Evolutionary conservation across 2,329 filamentous ascomycete species (phyloP).

Genomic region (Metarhizium sp.): DNA sequence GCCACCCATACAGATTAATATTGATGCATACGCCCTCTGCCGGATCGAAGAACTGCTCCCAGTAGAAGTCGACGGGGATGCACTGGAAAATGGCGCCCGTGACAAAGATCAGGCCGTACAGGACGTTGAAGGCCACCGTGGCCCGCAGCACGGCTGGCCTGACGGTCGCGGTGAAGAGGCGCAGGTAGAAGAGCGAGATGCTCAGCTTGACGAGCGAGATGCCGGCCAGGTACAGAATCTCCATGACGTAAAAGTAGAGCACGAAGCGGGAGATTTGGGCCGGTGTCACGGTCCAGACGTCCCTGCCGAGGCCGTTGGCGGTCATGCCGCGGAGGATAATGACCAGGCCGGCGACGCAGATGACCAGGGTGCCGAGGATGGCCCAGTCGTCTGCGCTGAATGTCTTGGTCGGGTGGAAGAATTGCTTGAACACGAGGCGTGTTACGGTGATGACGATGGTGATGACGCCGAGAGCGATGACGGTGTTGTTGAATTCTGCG

Average conservation of each 20-base stretch:
- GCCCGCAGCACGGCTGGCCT: too few relatives aligned
- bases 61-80: too few relatives aligned
- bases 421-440: background rate
- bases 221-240: slow-evolving; percentile 27
- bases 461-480: background rate
- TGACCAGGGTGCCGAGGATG: slow-evolving; percentile 16
- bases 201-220: slow-evolving; percentile 31
- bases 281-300: slow-evolving; percentile 29
- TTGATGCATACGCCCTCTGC: too few relatives aligned
- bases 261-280: slow-evolving; percentile 26
- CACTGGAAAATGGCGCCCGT: too few relatives aligned
- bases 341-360: slow-evolving; percentile 17
- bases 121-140: too few relatives aligned
- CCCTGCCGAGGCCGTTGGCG: slow-evolving; percentile 29
- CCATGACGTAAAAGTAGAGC: slow-evolving; percentile 27
- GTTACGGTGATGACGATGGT: background rate
- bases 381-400: slow-evolving; percentile 26
- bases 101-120: too few relatives aligned
- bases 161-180: too few relatives aligned
- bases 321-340: slow-evolving; percentile 18
- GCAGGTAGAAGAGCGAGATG: too few relatives aligned
- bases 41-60: too few relatives aligned
- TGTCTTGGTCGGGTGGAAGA: background rate
- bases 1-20: too few relatives aligned
- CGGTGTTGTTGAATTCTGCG: background rate